phyloP scores from a whole-genome alignment of 116 monocot genomes.

The Trichopus zeylanicus region DNA sequence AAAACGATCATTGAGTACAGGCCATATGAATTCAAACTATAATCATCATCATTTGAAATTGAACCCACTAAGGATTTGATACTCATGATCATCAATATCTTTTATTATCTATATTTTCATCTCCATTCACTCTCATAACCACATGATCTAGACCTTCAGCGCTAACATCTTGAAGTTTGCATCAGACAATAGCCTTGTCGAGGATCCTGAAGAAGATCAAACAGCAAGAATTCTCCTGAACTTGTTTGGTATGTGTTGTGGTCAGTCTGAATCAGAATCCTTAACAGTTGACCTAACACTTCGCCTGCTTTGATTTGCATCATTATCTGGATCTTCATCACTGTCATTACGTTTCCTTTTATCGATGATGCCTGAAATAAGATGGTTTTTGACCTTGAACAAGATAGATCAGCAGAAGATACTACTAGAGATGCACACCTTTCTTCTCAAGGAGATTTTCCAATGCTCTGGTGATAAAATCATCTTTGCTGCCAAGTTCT shows the following conservation, averaged over 20 bases:
- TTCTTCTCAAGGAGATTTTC: constrained; percentile 77
- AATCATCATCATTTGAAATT: no score
- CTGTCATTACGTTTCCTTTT: constrained; percentile 27
- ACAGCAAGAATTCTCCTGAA: no score
- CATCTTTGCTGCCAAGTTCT: constrained; percentile 86
- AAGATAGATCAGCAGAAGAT: neutral
- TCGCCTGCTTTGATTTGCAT: constrained; percentile 19
- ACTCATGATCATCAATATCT: no score
- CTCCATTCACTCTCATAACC: no score
- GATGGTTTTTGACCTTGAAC: neutral
- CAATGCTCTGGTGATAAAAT: constrained; percentile 67
- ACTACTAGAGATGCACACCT: constrained; percentile 29
- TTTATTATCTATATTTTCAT: no score
- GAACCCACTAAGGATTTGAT: no score
- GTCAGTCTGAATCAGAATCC: constrained; percentile 81
- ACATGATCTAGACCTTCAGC: no score
- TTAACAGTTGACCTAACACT: constrained; percentile 50
- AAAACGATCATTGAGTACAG: no score
- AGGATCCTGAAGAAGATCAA: no score
- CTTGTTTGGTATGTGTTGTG: neutral
- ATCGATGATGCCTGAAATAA: constrained; percentile 55
- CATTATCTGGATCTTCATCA: constrained; percentile 35
- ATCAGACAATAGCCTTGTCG: no score
- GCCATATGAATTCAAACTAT: no score
- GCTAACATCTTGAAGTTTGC: no score